Percentiles rank a stretch among this genome's conserved stretches.
phyloP scores from a whole-genome alignment of 225 moss, liverwort and hornwort genomes.

The Neckera pumila region DNA sequence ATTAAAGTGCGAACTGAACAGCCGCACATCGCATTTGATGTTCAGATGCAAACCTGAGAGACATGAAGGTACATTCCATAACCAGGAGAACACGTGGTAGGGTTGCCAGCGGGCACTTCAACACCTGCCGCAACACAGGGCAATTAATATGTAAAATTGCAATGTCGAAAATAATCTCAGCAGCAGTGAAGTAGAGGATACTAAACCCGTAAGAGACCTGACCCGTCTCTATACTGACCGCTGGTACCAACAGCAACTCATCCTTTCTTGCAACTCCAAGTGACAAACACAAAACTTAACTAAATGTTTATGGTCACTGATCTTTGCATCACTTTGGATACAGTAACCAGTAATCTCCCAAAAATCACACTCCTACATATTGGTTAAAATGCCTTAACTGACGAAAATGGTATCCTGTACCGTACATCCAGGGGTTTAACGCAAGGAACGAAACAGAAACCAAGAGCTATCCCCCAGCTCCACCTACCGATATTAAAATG shows the following conservation, averaged over 20 bases:
- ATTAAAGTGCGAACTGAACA: background rate
- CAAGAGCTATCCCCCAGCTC: background rate
- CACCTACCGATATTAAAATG: background rate
- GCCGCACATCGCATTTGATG: background rate
- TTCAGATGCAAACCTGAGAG: slow-evolving; percentile 40
- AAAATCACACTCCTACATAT: background rate
- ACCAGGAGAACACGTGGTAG: slow-evolving; percentile 42
- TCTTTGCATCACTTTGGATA: background rate
- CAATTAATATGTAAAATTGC: background rate
- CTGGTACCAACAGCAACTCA: background rate
- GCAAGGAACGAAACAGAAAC: background rate
- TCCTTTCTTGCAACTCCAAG: background rate
- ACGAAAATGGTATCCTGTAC: background rate
- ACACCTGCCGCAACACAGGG: background rate
- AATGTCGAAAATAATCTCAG: background rate
- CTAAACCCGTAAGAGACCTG: background rate
- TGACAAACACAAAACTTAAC: background rate
- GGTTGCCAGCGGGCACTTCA: slow-evolving; percentile 55
- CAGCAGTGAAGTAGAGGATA: background rate
- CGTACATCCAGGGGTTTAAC: background rate
- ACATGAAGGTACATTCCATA: slow-evolving; percentile 60
- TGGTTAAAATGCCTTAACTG: too few species aligned
- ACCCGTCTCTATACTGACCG: background rate
- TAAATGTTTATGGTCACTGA: too few species aligned
- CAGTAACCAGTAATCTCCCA: background rate